phyloP scores from a whole-genome alignment of 2,329 filamentous ascomycete species.

The Trichoderma sp. region DNA sequence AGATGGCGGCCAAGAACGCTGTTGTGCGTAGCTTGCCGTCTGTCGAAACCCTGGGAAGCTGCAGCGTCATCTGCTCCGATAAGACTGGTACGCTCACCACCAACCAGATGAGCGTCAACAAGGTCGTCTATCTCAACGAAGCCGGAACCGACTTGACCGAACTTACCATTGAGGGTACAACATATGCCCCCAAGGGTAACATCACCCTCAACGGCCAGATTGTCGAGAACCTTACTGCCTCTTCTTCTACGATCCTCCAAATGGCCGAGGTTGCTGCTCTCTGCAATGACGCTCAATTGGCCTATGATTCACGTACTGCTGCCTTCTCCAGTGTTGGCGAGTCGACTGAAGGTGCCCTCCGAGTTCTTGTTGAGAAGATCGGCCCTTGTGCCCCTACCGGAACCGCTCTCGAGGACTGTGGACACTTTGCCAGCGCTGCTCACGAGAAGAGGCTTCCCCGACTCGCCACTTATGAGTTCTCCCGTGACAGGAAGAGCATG shows the following conservation, averaged over 20 bases:
- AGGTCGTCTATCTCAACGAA: conserved; percentile 80
- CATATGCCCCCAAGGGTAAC: conserved; percentile 80
- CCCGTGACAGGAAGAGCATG: conserved; percentile 98
- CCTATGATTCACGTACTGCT: conserved; percentile 75
- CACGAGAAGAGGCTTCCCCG: conserved; percentile 77
- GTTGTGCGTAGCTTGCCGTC: conserved; percentile 95
- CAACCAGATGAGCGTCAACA: conserved; percentile 99
- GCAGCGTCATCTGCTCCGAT: conserved; percentile 99
- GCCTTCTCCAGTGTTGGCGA: conserved; percentile 85
- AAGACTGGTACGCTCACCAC: conserved; percentile 98
- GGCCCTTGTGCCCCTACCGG: conserved; percentile 70
- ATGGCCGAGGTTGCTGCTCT: conserved; percentile 72
- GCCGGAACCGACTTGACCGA: conserved; percentile 76
- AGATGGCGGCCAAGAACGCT: conserved; percentile 98
- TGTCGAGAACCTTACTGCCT: conserved; percentile 66
- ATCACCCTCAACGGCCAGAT: conserved; percentile 69
- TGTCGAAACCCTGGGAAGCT: conserved; percentile 96
- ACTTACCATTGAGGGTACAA: conserved; percentile 88
- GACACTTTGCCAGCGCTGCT: conserved; percentile 80
- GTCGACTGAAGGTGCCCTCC: conserved; percentile 90
- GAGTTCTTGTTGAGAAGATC: conserved; percentile 91
- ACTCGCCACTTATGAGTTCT: conserved; percentile 93
- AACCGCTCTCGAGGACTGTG: conserved; percentile 59
- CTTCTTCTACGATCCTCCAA: conserved; percentile 76
- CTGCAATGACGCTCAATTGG: conserved; percentile 85